These are phyloP conservation scores for Artemisia tridentata DNA, from an alignment of 129 eudicot species.

Conservation along the genomic window DNA sequence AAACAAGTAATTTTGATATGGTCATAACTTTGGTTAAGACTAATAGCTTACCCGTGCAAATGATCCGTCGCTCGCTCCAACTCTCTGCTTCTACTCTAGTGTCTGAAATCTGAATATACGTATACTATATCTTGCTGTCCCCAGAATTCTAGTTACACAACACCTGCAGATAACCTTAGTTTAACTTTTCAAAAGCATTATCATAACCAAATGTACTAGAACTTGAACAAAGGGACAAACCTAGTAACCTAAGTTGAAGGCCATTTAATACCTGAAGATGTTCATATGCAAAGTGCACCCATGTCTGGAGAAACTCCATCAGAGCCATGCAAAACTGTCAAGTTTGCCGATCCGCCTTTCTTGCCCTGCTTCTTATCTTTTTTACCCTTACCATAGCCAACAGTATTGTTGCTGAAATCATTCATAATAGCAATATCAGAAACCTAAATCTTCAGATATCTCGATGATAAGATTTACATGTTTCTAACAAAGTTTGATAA, in stretches of 20 bases:
- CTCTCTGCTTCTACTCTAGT: constrained; percentile 1
- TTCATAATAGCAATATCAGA: constrained; percentile 5
- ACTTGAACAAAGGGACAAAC: constrained; percentile 9
- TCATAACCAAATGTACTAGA: background rate
- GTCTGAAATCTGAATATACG: background rate
- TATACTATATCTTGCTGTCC: background rate
- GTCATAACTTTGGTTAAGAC: background rate
- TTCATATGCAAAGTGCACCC: constrained; percentile 87
- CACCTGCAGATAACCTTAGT: constrained; percentile 3
- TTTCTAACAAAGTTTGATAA: background rate
- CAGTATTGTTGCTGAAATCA: constrained; percentile 37
- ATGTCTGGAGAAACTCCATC: constrained; percentile 61
- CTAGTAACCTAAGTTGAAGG: background rate
- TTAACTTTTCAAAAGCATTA: background rate
- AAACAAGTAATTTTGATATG: background rate
- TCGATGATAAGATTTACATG: background rate
- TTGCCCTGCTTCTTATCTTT: constrained; percentile 65
- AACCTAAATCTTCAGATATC: constrained; percentile 9
- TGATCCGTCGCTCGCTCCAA: background rate
- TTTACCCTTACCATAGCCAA: constrained; percentile 54
- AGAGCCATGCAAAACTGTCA: constrained; percentile 32
- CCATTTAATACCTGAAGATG: constrained; percentile 28
- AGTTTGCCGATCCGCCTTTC: constrained; percentile 39
- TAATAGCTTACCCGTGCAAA: background rate
- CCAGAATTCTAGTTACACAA: background rate